Base-by-base conservation (phyloP, 176 grass and related monocot genomes). In the Olyra latifolia region DNA sequence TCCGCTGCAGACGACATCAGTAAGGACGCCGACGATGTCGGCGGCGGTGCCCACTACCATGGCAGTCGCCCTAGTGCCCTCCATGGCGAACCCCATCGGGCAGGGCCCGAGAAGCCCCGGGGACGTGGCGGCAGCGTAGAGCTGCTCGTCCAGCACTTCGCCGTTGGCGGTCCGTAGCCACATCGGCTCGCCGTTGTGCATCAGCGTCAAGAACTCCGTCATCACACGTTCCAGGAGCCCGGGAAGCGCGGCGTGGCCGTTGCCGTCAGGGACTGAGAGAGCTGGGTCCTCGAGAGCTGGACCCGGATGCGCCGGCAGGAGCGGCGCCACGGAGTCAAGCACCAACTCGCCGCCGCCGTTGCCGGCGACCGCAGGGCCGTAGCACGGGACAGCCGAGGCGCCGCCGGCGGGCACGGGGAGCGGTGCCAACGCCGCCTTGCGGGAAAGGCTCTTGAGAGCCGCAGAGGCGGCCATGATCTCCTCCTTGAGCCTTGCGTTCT, bases 401-500 rank as follows among this genome's bases (percentile, higher is more conserved):
- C 64, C 4, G 64, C 5, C 32, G 32, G 32, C 1, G 1, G 66
- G n/a, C 41, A 25, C 24, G 12, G 66, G 11, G 12, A 25, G 27
- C 7, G 45, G 30, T 8, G 35, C 30, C 75, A 20, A 7, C 43
- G 8, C 0, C 3, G 62, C 22, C 39, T 44, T 6, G 43, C 56
- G 42, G 5, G 72, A 43, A 43, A 69, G 22, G 17, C n/a, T 45
- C 0, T 8, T 12, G 13, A 87, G n/a, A 3, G 7, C 10, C 4
- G 19, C 19, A 10, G 4, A 6, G 19, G 44, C 22, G 1, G 5
- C 16, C n/a, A 0, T 3, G 12, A 13, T 15, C 52, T 16, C 42
- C 8, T 61, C 53, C 62, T 13, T 62, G 32, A 87, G 78, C 43
- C 23, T 67, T 5, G 23, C 53, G 13, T 87, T 81, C 65, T 87